A percentile compares a stretch with the other conserved stretches of the same genome.
These are phyloP conservation scores for Pleodorina starrii DNA, from an alignment of 139 green algal genomes.

Conservation along the genomic window DNA sequence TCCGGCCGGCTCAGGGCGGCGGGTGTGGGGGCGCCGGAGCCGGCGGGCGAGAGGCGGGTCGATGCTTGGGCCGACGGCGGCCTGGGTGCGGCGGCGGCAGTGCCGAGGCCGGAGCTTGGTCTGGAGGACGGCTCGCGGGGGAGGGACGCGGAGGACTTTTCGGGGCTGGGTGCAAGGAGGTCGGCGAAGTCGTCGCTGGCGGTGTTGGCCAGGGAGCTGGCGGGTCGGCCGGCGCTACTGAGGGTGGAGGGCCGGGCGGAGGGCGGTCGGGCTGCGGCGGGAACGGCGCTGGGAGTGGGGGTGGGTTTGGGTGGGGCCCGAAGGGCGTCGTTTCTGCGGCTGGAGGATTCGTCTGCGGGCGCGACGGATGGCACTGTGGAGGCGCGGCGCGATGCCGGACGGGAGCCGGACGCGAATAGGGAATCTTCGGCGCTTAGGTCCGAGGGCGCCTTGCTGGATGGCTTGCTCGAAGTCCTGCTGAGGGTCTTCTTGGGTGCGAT, in stretches of 20 bases:
- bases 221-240: neutral
- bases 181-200: conserved; percentile 8
- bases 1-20: neutral
- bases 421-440: neutral
- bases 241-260: neutral
- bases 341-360: neutral
- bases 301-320: neutral
- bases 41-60: neutral
- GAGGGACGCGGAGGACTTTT: neutral
- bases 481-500: neutral
- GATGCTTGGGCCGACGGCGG: neutral
- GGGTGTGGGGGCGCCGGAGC: neutral
- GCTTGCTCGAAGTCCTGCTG: neutral
- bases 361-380: neutral
- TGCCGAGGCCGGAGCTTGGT: neutral
- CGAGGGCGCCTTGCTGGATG: neutral
- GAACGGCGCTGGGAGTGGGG: neutral
- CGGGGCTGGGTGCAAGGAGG: neutral
- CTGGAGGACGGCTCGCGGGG: neutral
- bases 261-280: neutral
- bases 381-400: neutral
- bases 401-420: neutral
- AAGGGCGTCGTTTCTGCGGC: neutral
- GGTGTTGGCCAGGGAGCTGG: neutral
- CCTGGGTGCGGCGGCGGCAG: neutral